A percentile compares a stretch with the other conserved stretches of the same genome.
These are phyloP conservation scores for Acacia crassicarpa DNA, from an alignment of 306 rosid genomes.

Conservation along the genomic window DNA sequence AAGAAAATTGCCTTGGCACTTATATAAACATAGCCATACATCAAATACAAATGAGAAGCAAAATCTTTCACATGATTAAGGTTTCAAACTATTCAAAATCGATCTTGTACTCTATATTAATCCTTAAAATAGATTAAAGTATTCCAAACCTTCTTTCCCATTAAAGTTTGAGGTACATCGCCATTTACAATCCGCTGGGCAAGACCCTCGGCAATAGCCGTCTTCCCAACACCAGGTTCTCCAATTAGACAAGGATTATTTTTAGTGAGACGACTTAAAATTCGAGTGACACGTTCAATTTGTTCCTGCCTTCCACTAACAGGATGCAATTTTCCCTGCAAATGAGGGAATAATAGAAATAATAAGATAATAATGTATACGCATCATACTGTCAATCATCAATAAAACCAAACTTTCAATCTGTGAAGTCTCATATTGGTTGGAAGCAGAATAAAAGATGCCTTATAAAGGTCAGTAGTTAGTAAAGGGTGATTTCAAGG, in stretches of 20 bases:
- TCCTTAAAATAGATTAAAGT: neutral
- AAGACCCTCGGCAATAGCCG: slow-evolving; percentile 98
- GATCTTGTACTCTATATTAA: too few species aligned
- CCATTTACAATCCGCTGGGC: slow-evolving; percentile 91
- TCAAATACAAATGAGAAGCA: slow-evolving; percentile 7
- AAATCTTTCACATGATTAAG: neutral
- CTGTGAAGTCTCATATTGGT: too few species aligned
- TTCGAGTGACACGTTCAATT: slow-evolving; percentile 92
- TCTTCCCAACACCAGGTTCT: slow-evolving; percentile 99
- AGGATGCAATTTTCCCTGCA: slow-evolving; percentile 93
- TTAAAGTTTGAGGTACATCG: slow-evolving; percentile 95
- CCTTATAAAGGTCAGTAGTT: too few species aligned
- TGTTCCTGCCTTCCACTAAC: slow-evolving; percentile 94
- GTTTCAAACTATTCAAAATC: neutral
- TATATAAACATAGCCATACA: too few species aligned
- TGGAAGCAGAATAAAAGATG: too few species aligned
- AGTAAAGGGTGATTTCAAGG: too few species aligned
- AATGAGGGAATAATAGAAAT: slow-evolving; percentile 5
- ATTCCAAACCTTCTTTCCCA: slow-evolving; percentile 83
- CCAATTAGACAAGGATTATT: slow-evolving; percentile 97
- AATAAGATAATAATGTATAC: neutral
- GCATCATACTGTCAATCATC: slow-evolving; percentile 17
- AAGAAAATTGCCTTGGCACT: too few species aligned
- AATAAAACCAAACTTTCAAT: neutral
- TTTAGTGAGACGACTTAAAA: slow-evolving; percentile 87